Evolutionary conservation across 75 land plant species (phyloP).

Genomic region (Picea sitchensis): DNA sequence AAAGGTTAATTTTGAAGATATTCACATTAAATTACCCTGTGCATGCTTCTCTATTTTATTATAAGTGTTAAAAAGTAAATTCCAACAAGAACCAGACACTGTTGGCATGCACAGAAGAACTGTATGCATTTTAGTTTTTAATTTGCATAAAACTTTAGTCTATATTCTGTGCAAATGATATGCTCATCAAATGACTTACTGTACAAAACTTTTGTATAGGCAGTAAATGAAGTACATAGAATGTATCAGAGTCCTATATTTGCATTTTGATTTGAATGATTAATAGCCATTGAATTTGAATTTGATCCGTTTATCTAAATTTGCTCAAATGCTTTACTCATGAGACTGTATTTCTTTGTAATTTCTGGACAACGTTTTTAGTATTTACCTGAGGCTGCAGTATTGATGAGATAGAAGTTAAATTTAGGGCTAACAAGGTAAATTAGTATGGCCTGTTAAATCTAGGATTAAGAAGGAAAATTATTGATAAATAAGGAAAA

Average conservation of each 20-base stretch:
- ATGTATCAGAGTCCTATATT: neutral
- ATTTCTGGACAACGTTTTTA: neutral
- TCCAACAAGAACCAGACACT: neutral
- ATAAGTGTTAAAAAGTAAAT: neutral
- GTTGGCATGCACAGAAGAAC: neutral
- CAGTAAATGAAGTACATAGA: neutral
- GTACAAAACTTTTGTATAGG: neutral
- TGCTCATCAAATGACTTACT: neutral
- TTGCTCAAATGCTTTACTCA: neutral
- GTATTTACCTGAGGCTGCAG: neutral
- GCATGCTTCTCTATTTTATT: neutral
- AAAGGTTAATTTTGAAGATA: neutral
- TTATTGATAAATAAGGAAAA: no score
- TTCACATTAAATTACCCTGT: neutral
- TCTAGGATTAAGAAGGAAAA: no score
- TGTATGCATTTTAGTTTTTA: neutral
- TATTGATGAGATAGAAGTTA: slow-evolving; percentile 5
- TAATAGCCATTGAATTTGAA: neutral
- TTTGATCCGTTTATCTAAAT: neutral
- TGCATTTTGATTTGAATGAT: neutral
- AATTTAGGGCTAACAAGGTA: neutral
- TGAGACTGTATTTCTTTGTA: neutral
- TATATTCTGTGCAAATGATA: neutral
- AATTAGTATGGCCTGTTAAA: no score
- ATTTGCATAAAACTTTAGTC: neutral